Conservation (phyloP, 1,284 basidiomycete genomes). For the Tilletia horrida region DNA sequence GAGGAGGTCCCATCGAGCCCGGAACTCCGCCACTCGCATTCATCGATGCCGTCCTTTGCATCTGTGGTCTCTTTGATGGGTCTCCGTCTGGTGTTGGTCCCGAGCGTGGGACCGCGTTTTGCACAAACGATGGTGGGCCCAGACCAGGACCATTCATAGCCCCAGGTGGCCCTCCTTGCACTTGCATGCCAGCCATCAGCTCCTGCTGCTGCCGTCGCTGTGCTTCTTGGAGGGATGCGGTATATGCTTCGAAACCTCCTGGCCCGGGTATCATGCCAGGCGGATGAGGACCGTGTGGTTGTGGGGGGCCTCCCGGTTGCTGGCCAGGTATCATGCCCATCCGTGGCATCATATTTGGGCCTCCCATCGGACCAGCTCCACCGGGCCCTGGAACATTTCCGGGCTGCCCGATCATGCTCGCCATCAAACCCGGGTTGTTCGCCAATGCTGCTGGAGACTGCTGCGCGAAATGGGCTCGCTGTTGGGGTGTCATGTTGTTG, state of each 20-base stretch:
- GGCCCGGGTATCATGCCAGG: neutral
- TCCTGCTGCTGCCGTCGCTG: slow-evolving; percentile 6
- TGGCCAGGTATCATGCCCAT: slow-evolving; percentile 13
- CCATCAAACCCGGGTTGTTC: slow-evolving; percentile 15
- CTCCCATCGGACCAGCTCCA: neutral
- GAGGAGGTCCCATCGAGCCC: slow-evolving; percentile 8
- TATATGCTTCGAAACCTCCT: slow-evolving; percentile 8
- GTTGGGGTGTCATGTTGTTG: slow-evolving; percentile 18
- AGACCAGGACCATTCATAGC: neutral
- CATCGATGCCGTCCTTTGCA: slow-evolving; percentile 15
- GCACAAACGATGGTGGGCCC: neutral
- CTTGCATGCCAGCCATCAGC: slow-evolving; percentile 8
- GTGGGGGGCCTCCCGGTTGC: neutral
- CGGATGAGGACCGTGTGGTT: neutral
- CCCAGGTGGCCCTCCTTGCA: neutral
- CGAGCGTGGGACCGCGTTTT: neutral
- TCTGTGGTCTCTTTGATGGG: neutral
- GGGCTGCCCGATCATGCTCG: slow-evolving; percentile 12
- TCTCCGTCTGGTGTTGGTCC: slow-evolving; percentile 11
- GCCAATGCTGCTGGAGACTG: slow-evolving; percentile 5
- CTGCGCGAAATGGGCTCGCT: slow-evolving; percentile 13
- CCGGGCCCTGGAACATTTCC: neutral
- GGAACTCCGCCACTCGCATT: neutral
- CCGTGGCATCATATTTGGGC: neutral
- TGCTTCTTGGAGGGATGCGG: neutral